Percentiles rank a stretch among this genome's conserved stretches.
Conservation (phyloP, 345 rosid species). For the Sonneratia alba region DNA sequence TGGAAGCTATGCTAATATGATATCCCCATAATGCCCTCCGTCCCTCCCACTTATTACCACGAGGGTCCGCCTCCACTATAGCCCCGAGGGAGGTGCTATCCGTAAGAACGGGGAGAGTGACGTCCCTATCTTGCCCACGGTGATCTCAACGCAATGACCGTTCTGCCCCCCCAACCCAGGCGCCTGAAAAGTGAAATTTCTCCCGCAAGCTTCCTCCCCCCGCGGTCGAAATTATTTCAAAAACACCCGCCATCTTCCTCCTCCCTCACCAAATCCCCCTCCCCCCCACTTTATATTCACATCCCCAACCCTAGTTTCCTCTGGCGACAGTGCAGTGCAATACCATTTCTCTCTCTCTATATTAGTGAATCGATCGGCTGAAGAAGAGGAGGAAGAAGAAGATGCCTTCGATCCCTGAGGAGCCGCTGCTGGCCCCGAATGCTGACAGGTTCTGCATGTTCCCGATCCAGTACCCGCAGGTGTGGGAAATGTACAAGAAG, state of each 20-base stretch:
- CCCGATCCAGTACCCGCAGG: slow-evolving; percentile 77
- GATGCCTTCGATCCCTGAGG: slow-evolving; percentile 80
- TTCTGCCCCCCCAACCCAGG: background rate
- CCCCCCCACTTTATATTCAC: background rate
- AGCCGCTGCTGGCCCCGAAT: slow-evolving; percentile 68
- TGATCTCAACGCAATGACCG: background rate
- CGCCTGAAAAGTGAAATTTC: background rate
- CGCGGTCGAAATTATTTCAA: slow-evolving; percentile 11
- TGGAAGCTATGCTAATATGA: background rate
- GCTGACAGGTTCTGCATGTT: slow-evolving; percentile 92
- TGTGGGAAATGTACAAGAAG: slow-evolving; percentile 99
- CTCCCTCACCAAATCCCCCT: background rate
- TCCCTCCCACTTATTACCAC: background rate
- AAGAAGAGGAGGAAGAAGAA: slow-evolving; percentile 9
- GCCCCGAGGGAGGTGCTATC: slow-evolving; percentile 44
- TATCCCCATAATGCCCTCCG: background rate
- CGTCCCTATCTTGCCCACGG: background rate
- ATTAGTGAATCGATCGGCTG: too few relatives aligned
- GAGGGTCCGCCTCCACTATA: too few relatives aligned
- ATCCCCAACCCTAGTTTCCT: background rate
- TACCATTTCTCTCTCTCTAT: too few relatives aligned
- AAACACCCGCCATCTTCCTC: slow-evolving; percentile 9
- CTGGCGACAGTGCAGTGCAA: background rate
- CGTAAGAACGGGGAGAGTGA: background rate
- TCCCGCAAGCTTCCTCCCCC: slow-evolving; percentile 21